Percentiles rank a stretch among this genome's conserved stretches.
phyloP scores from a whole-genome alignment of 1,284 basidiomycete species.

The Ceratobasidium sp. region DNA sequence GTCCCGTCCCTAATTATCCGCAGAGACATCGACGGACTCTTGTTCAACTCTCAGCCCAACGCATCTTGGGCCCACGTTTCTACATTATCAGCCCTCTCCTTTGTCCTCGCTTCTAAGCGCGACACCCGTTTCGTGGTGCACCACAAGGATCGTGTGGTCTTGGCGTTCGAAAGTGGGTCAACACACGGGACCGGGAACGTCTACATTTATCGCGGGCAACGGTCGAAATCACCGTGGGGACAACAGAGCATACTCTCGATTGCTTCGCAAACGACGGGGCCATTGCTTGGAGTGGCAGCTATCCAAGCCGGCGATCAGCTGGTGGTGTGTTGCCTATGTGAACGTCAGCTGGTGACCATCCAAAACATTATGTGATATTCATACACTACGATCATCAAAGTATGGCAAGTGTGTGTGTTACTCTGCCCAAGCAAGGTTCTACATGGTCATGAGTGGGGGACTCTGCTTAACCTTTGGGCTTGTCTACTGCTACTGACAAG shows the following conservation, averaged over 20 bases:
- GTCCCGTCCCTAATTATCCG: slow-evolving; percentile 69
- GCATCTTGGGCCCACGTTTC: slow-evolving; percentile 73
- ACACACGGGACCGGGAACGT: slow-evolving; percentile 67
- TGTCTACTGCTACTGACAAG: no score
- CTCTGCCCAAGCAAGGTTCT: no score
- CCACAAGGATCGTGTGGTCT: slow-evolving; percentile 60
- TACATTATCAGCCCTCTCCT: slow-evolving; percentile 88
- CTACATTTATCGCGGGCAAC: slow-evolving; percentile 73
- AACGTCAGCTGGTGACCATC: slow-evolving; percentile 74
- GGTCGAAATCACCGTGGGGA: slow-evolving; percentile 61
- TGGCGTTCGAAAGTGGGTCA: slow-evolving; percentile 82
- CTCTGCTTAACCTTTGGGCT: no score
- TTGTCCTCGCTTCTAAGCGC: slow-evolving; percentile 92
- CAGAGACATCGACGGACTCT: slow-evolving; percentile 80
- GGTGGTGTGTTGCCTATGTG: slow-evolving; percentile 75
- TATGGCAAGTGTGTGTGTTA: no score
- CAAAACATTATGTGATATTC: slow-evolving; percentile 54
- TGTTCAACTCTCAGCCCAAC: slow-evolving; percentile 60
- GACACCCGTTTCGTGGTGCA: slow-evolving; percentile 86
- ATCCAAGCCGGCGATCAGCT: slow-evolving; percentile 53
- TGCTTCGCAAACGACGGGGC: slow-evolving; percentile 69
- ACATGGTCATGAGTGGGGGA: no score
- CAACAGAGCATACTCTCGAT: slow-evolving; percentile 81
- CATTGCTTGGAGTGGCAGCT: slow-evolving; percentile 77
- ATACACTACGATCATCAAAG: no score